A percentile compares a stretch with the other conserved stretches of the same genome.
Conservation (phyloP, 495 filamentous ascomycete species). For the Penicillium coprophilum region DNA sequence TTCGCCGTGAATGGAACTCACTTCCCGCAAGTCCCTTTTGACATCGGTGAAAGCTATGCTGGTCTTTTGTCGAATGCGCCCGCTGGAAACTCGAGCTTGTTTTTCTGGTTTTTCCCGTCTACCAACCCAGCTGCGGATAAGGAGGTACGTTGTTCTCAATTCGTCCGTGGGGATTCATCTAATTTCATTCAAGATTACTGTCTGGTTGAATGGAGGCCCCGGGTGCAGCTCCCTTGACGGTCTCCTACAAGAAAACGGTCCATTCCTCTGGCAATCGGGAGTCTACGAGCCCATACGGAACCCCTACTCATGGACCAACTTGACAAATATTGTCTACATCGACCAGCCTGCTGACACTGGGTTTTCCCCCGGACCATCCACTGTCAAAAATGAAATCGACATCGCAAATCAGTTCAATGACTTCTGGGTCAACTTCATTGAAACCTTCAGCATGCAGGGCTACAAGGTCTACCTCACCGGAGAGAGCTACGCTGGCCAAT, state of each 20-base stretch:
- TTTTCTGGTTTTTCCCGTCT: constrained; percentile 77
- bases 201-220: constrained; percentile 71
- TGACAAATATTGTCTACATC: constrained; percentile 75
- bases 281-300: constrained; percentile 63
- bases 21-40: constrained; percentile 72
- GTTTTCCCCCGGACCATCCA: constrained; percentile 61
- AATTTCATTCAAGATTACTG: constrained; percentile 51
- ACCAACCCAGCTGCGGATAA: constrained; percentile 53
- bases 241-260: constrained; percentile 73
- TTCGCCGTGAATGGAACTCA: constrained; percentile 65
- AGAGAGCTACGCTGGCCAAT: constrained; percentile 72
- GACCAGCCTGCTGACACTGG: constrained; percentile 80
- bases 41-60: constrained; percentile 75
- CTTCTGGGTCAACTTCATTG: constrained; percentile 68
- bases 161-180: background rate
- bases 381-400: constrained; percentile 63
- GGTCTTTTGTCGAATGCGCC: constrained; percentile 69
- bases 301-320: constrained; percentile 66
- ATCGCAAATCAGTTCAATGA: constrained; percentile 66
- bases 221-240: constrained; percentile 70
- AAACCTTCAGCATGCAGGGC: constrained; percentile 62
- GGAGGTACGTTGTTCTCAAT: constrained; percentile 55
- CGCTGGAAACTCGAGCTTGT: constrained; percentile 54
- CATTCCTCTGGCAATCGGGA: constrained; percentile 71
- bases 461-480: constrained; percentile 68